Conservation (phyloP, 768 basidiomycete genomes). For the Dentipellis fragilis region DNA sequence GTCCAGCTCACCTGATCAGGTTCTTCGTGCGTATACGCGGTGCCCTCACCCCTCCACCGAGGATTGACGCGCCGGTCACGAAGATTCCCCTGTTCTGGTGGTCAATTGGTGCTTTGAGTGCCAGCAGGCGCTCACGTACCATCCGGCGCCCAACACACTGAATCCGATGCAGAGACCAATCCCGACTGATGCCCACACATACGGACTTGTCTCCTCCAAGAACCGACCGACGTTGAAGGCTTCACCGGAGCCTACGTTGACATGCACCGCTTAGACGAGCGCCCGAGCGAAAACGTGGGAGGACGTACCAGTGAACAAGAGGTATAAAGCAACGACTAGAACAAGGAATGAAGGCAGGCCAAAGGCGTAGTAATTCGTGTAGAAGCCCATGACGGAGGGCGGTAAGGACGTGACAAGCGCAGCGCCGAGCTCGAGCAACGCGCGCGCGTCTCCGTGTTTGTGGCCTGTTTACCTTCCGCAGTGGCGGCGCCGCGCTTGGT, state of each 20-base stretch:
- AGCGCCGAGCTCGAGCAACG: not conserved
- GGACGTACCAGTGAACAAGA: slow-evolving; percentile 73
- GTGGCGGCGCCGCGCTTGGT: not conserved
- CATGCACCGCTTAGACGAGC: slow-evolving; percentile 1
- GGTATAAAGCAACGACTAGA: slow-evolving; percentile 67
- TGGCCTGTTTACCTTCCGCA: not conserved
- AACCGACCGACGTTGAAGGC: slow-evolving; percentile 92
- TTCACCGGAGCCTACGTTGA: slow-evolving; percentile 63
- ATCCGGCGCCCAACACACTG: slow-evolving; percentile 90
- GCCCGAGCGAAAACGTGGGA: not conserved
- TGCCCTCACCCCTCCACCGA: slow-evolving; percentile 90
- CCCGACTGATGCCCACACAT: slow-evolving; percentile 85
- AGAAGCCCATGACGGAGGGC: slow-evolving; percentile 22
- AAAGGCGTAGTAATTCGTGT: slow-evolving; percentile 46
- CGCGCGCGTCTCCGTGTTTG: not conserved
- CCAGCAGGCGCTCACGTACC: slow-evolving; percentile 42
- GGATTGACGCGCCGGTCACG: slow-evolving; percentile 90
- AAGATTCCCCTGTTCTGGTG: slow-evolving; percentile 80
- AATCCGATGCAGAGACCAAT: slow-evolving; percentile 90
- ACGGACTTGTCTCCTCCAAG: slow-evolving; percentile 90
- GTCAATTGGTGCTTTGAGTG: not conserved
- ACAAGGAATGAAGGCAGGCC: slow-evolving; percentile 60
- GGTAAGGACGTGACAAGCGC: not conserved
- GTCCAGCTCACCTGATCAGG: slow-evolving; percentile 67
- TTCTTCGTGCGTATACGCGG: slow-evolving; percentile 97